A percentile compares a stretch with the other conserved stretches of the same genome.
Evolutionary conservation across 106 monocot genomes (phyloP).

Genomic region (Apostasia shenzhenica): DNA sequence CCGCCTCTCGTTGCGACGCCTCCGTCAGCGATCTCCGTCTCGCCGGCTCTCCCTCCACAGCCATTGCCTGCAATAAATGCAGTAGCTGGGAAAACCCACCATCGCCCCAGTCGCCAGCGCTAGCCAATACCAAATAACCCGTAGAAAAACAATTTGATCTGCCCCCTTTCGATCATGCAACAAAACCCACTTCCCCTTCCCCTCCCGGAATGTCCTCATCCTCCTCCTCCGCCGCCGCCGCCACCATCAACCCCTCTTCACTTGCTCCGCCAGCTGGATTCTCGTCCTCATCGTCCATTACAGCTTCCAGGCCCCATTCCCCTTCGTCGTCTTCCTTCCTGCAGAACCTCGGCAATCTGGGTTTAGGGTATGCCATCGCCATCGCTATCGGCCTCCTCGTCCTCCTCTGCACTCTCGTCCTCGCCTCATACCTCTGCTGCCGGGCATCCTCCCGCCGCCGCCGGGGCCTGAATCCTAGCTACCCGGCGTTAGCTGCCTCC

Average conservation of each 20-base stretch:
- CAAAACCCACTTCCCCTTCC: slow-evolving; percentile 8
- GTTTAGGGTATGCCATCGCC: slow-evolving; percentile 59
- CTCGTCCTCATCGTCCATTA: neutral
- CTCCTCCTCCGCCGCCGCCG: slow-evolving; percentile 6
- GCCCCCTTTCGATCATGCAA: slow-evolving; percentile 1
- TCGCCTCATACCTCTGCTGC: slow-evolving; percentile 50
- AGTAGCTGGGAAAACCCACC: slow-evolving; percentile 27
- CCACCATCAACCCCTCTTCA: neutral
- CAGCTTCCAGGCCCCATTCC: slow-evolving; percentile 8
- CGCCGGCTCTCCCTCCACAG: neutral
- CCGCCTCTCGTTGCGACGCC: neutral
- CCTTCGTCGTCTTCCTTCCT: slow-evolving; percentile 21
- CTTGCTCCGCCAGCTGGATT: neutral
- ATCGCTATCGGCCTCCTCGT: slow-evolving; percentile 46
- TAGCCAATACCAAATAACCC: slow-evolving; percentile 1
- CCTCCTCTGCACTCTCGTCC: slow-evolving; percentile 46
- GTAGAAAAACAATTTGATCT: slow-evolving; percentile 1
- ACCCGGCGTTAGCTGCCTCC: neutral
- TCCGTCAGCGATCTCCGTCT: neutral
- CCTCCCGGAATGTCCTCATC: slow-evolving; percentile 4
- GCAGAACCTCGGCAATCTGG: slow-evolving; percentile 29
- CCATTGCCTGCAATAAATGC: slow-evolving; percentile 29
- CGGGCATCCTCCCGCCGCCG: slow-evolving; percentile 16
- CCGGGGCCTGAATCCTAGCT: neutral
- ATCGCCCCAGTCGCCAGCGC: slow-evolving; percentile 11